Conservation (phyloP, 257 asterid species). For the Nicotiana sylvestris region DNA sequence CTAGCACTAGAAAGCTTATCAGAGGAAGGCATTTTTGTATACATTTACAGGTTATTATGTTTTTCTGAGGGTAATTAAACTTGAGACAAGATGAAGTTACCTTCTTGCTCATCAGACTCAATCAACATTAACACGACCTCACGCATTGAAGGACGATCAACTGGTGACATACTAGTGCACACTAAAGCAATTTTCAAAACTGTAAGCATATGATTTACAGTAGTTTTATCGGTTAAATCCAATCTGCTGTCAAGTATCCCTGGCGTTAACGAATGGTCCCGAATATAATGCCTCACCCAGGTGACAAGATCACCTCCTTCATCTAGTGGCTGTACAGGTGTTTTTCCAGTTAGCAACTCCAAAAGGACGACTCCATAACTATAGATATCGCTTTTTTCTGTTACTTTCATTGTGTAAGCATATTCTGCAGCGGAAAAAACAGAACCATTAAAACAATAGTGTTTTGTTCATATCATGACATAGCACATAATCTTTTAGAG, state of each 20-base stretch:
- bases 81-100: conserved; percentile 38
- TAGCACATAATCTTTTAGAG: background rate
- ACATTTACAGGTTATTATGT: conserved; percentile 36
- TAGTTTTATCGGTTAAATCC: conserved; percentile 40
- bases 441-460: background rate
- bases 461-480: background rate
- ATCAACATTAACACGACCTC: conserved; percentile 79
- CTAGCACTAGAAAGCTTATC: conserved; percentile 20
- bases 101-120: conserved; percentile 60
- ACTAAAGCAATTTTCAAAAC: conserved; percentile 68
- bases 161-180: conserved; percentile 71
- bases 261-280: conserved; percentile 50
- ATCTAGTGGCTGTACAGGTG: conserved; percentile 44
- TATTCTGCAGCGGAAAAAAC: conserved; percentile 34
- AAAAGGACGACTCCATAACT: conserved; percentile 58
- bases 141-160: conserved; percentile 79
- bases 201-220: conserved; percentile 60
- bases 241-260: conserved; percentile 61
- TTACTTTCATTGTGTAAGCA: conserved; percentile 51
- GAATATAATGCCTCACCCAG: conserved; percentile 50
- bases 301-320: conserved; percentile 86
- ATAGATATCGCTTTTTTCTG: conserved; percentile 54
- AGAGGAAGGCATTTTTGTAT: conserved; percentile 15
- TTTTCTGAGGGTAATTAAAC: conserved; percentile 33
- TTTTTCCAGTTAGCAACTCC: conserved; percentile 55